Percentiles rank a stretch among this genome's conserved stretches.
These are phyloP conservation scores for Coniochaeta ligniaria DNA, from an alignment of 2,329 filamentous ascomycete species.

Conservation along the genomic window DNA sequence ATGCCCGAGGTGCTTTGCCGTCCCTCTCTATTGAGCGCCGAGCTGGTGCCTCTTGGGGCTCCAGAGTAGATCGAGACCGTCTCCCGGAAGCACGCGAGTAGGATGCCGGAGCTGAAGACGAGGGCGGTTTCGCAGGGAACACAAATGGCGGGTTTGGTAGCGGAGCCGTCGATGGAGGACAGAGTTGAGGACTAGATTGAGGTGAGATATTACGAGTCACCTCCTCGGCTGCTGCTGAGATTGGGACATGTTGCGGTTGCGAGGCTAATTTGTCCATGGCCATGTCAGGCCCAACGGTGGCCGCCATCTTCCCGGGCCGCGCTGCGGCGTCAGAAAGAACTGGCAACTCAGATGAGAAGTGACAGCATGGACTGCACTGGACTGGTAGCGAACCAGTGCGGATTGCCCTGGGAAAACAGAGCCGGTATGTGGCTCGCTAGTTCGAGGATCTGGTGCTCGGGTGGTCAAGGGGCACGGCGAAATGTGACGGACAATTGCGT, in stretches of 20 bases:
- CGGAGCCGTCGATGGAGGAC: constrained; percentile 30
- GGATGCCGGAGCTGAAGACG: constrained; percentile 38
- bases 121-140: constrained; percentile 47
- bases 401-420: not conserved
- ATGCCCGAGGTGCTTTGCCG: constrained; percentile 23
- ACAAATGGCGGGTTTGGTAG: constrained; percentile 59
- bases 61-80: constrained; percentile 46
- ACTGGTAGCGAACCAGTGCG: not conserved
- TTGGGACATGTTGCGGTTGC: constrained; percentile 9
- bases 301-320: constrained; percentile 34
- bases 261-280: constrained; percentile 5
- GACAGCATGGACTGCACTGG: constrained; percentile 25
- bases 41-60: constrained; percentile 24
- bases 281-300: constrained; percentile 20
- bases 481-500: not conserved
- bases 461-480: not conserved
- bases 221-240: constrained; percentile 14
- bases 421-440: not conserved
- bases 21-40: constrained; percentile 14
- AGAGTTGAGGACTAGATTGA: constrained; percentile 21
- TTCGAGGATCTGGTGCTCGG: not conserved
- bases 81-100: constrained; percentile 40
- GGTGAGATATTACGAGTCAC: constrained; percentile 14
- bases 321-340: constrained; percentile 38
- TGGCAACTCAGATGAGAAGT: constrained; percentile 27